Evolutionary conservation across 2,329 filamentous ascomycete genomes (phyloP).

Genomic region (Amphichorda felina): DNA sequence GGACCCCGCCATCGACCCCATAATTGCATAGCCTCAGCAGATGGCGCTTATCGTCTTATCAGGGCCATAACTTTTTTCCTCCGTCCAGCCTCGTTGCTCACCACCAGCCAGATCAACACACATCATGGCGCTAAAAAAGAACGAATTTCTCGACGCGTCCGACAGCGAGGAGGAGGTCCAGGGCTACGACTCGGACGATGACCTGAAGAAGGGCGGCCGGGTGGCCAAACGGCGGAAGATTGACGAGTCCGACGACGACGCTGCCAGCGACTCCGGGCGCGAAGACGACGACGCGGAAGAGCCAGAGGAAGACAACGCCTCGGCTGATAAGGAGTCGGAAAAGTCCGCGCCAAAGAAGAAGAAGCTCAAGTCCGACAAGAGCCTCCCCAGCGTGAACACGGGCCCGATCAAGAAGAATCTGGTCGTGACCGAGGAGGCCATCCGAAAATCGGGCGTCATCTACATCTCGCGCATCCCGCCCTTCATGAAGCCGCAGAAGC

Average conservation of each 20-base stretch:
- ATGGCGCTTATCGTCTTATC: slow-evolving; percentile 2
- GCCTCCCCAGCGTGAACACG: slow-evolving; percentile 30
- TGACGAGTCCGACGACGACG: slow-evolving; percentile 25
- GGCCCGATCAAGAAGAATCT: slow-evolving; percentile 53
- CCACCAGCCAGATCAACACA: neutral
- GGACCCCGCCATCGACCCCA: neutral
- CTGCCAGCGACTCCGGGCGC: slow-evolving; percentile 6
- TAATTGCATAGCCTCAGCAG: neutral
- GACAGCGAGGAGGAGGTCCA: slow-evolving; percentile 45
- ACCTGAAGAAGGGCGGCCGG: slow-evolving; percentile 53
- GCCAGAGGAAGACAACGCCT: slow-evolving; percentile 7
- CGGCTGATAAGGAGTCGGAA: neutral
- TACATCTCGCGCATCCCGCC: slow-evolving; percentile 78
- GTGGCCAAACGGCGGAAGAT: slow-evolving; percentile 53
- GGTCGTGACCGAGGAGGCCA: slow-evolving; percentile 48
- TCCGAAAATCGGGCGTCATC: slow-evolving; percentile 66
- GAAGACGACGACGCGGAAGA: slow-evolving; percentile 7
- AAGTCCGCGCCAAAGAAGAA: slow-evolving; percentile 9
- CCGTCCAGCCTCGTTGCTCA: neutral
- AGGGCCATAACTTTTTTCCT: slow-evolving; percentile 8
- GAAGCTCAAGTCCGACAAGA: slow-evolving; percentile 2
- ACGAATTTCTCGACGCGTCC: slow-evolving; percentile 54
- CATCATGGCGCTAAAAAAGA: slow-evolving; percentile 56
- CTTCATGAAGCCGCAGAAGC: slow-evolving; percentile 76
- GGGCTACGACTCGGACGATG: slow-evolving; percentile 58